These are phyloP conservation scores for Melastoma malabathricum DNA, from an alignment of 345 rosid genomes.

Conservation along the genomic window DNA sequence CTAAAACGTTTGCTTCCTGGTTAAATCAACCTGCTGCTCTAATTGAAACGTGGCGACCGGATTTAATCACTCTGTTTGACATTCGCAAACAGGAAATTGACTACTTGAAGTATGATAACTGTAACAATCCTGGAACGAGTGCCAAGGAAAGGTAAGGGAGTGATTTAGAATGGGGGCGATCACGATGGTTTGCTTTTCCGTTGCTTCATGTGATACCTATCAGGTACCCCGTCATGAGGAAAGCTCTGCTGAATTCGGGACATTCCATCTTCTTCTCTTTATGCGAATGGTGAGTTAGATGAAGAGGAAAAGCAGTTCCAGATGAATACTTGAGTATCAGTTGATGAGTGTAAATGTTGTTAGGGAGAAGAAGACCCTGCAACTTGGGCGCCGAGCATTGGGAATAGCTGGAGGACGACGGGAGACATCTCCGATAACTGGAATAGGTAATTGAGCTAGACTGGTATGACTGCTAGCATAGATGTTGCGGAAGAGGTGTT, in stretches of 20 bases:
- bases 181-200: too few relatives aligned
- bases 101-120: slow-evolving; percentile 47
- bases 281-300: slow-evolving; percentile 43
- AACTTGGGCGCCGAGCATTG: slow-evolving; percentile 40
- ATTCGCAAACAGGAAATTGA: slow-evolving; percentile 25
- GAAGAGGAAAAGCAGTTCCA: too few relatives aligned
- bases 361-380: slow-evolving; percentile 56
- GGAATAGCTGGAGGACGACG: slow-evolving; percentile 66
- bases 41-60: neutral
- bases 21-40: neutral
- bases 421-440: slow-evolving; percentile 37
- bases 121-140: slow-evolving; percentile 18
- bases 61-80: too few relatives aligned
- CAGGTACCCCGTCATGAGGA: slow-evolving; percentile 50
- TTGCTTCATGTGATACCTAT: too few relatives aligned
- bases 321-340: too few relatives aligned
- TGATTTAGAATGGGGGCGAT: too few relatives aligned
- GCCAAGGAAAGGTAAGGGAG: slow-evolving; percentile 26
- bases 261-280: slow-evolving; percentile 40
- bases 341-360: too few relatives aligned
- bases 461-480: too few relatives aligned
- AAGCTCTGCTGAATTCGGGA: slow-evolving; percentile 37
- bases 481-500: too few relatives aligned
- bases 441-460: slow-evolving; percentile 14
- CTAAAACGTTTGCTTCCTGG: slow-evolving; percentile 23